These are phyloP conservation scores for Pseudomicrostroma phylloplanum DNA, from an alignment of 1,284 basidiomycete genomes.

Conservation along the genomic window DNA sequence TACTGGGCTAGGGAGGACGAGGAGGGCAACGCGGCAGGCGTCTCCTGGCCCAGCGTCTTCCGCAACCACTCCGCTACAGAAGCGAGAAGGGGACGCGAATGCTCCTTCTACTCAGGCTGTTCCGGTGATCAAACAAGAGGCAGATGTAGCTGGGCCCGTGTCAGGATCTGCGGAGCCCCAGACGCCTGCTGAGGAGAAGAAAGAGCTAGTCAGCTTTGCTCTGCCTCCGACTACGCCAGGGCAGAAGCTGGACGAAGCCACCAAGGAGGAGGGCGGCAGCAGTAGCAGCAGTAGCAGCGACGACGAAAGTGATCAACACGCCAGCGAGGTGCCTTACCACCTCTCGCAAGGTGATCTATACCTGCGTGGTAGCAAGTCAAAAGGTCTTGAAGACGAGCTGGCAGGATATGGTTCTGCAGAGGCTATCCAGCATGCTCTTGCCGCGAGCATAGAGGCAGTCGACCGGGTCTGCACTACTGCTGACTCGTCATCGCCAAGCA, in stretches of 20 bases:
- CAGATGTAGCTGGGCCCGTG: background rate
- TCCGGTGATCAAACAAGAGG: background rate
- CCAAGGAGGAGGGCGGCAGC: background rate
- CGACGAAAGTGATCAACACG: conserved; percentile 35
- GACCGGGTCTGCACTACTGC: conserved; percentile 35
- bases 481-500: background rate
- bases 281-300: conserved; percentile 13
- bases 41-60: background rate
- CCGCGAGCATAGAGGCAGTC: conserved; percentile 41
- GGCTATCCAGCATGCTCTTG: conserved; percentile 42
- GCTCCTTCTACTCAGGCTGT: background rate
- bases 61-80: conserved; percentile 13
- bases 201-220: no score
- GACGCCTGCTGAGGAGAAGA: conserved; percentile 1
- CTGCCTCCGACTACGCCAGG: background rate
- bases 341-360: conserved; percentile 46
- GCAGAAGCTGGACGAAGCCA: conserved; percentile 8
- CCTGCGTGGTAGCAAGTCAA: conserved; percentile 24
- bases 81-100: conserved; percentile 4
- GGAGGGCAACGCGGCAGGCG: background rate
- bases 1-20: conserved; percentile 25
- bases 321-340: conserved; percentile 36
- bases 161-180: background rate
- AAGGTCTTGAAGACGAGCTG: background rate
- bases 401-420: conserved; percentile 35